Evolutionary conservation across 805 yeast species (phyloP).

Genomic region (Huiozyma sinensis): DNA sequence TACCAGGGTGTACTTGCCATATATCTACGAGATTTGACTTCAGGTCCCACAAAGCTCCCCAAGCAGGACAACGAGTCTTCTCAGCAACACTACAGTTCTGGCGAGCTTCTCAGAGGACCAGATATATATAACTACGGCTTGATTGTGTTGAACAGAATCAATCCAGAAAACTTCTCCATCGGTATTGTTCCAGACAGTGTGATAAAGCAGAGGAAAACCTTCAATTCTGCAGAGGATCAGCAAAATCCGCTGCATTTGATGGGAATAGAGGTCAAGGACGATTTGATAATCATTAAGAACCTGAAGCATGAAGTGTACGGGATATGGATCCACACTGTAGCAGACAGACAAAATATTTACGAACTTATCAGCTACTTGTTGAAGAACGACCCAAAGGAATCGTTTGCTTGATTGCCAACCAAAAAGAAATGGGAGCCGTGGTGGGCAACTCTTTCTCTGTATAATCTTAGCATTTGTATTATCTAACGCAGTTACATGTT

Average conservation of each 20-base stretch:
- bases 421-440: too few species aligned
- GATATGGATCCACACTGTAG: constrained; percentile 63
- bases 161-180: constrained; percentile 60
- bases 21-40: constrained; percentile 41
- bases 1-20: constrained; percentile 61
- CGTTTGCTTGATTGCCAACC: constrained; percentile 15
- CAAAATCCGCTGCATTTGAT: constrained; percentile 34
- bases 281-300: constrained; percentile 58
- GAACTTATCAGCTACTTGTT: constrained; percentile 32
- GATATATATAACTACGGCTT: constrained; percentile 54
- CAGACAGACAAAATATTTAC: constrained; percentile 50
- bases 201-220: constrained; percentile 32
- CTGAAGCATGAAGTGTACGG: constrained; percentile 64
- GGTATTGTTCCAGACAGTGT: constrained; percentile 53
- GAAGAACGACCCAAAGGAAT: constrained; percentile 26
- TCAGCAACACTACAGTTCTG: constrained; percentile 4
- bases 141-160: constrained; percentile 54
- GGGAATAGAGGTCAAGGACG: constrained; percentile 60
- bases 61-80: constrained; percentile 5
- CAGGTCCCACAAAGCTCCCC: constrained; percentile 11
- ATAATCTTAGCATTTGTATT: too few species aligned
- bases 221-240: constrained; percentile 20
- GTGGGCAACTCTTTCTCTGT: too few species aligned
- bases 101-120: constrained; percentile 19
- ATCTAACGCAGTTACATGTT: too few species aligned